Evolutionary conservation across 768 basidiomycete genomes (phyloP).

Genomic region (Tylopilus plumbeoviolaceoides): DNA sequence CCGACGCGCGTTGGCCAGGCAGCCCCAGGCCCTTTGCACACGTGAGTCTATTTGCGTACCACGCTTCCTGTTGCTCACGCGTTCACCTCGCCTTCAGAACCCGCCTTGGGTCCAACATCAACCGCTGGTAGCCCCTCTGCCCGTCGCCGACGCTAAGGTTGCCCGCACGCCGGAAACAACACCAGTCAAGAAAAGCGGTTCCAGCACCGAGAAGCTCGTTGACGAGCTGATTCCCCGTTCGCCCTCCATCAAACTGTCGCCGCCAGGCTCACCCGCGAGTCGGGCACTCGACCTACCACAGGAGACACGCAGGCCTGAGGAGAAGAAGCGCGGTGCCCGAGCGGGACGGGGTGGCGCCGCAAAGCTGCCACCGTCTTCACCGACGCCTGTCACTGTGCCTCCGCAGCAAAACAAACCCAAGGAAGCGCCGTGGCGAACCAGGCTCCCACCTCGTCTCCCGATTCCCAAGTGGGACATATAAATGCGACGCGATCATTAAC

Average conservation of each 20-base stretch:
- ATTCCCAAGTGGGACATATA: constrained; percentile 31
- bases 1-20: constrained; percentile 12
- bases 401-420: constrained; percentile 7
- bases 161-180: neutral
- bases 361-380: neutral
- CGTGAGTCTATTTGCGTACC: constrained; percentile 9
- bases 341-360: neutral
- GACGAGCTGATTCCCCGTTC: constrained; percentile 12
- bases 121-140: constrained; percentile 8
- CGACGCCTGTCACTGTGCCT: neutral
- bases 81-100: neutral
- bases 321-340: neutral
- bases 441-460: constrained; percentile 28
- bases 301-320: neutral
- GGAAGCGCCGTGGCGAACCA: constrained; percentile 19
- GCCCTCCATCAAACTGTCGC: constrained; percentile 20
- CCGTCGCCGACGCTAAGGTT: neutral
- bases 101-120: constrained; percentile 14
- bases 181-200: neutral
- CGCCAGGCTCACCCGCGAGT: constrained; percentile 11
- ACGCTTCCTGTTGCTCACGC: neutral
- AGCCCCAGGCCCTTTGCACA: constrained; percentile 8
- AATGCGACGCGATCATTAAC: neutral
- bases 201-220: constrained; percentile 13
- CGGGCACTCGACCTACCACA: neutral